Evolutionary conservation across 768 basidiomycete species (phyloP), one percentile per base, ranked within the genome.

Genomic region (Trametes villosa): DNA sequence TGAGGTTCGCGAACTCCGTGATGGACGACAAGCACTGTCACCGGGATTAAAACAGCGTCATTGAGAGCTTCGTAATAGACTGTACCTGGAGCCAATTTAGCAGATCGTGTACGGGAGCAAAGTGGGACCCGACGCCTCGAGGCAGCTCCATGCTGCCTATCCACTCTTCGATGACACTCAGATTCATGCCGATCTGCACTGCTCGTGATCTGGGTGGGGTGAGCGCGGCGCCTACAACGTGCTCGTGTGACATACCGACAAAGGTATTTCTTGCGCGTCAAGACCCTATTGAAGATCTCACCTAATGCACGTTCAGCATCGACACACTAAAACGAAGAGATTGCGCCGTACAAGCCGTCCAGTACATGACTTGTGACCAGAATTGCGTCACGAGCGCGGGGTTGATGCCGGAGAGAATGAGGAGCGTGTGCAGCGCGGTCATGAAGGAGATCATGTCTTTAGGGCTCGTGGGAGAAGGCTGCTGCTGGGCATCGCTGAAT

Each of bases 281-380:
- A 75, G 34, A 94, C 79, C 38, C 92, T 86, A 70, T 94, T 94
- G 75, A 94, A 93, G 41, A 88, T 82, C 74, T 93, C 91, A 71
- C 91, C 91, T 93, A 53, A 29, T 63, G 31, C 45, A 57, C 55
- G 13, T 66, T 68, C 31, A 51, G 50, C 20, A 13, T 5, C 15
- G 20, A 24, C 17, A 22, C 18, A 22, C 53, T 5, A 31, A 27
- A 20, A 40, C 22, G 44, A 36, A 51, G 20, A 30, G 55, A 27
- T 13, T 30, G 24, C n/a, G 71, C 72, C 87, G 80, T 80, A 92
- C 94, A 93, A 24, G 94, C 89, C 54, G 94, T 89, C 97, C 97
- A 99, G 72, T 96, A 98, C 79, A 97, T 89, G n/a, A 97, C 86
- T 74, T 99, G 97, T 1, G 94, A 96, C 87, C 95, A 96, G 50